Evolutionary conservation across 371 early-diverging fungal genomes (phyloP), one percentile per base, ranked within the genome.

Genomic region (Catenaria anguillulae): DNA sequence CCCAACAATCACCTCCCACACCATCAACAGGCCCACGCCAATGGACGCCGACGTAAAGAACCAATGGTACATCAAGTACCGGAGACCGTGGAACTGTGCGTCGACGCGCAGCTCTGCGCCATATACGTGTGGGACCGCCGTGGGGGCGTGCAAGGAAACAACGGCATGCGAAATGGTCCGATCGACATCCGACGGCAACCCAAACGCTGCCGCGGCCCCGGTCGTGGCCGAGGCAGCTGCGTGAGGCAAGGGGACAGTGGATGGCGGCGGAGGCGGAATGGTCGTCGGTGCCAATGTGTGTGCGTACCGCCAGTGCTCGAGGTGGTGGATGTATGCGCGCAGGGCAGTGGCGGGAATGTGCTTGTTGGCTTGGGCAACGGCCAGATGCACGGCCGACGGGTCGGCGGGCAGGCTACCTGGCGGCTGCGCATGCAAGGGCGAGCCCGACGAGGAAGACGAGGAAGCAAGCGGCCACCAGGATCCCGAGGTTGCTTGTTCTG

Each of bases 51-150:
- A 40, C 5, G 71, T 71, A 40, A 69, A 56, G 62, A 65, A 62
- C 79, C 79, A 79, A 63, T 79, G 71, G 67, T 76, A 73, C 79
- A 79, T 79, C 62, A 73, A 75, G 67, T 73, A 76, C 24, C 75
- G 71, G n/a, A 79, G 67, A 15, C 79, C 79, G 59, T 74, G 75
- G 62, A 79, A 77, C 62, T 74, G 71, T 0, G 77, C 75, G 23
- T 73, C 69, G 33, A 72, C 62, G 59, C 62, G 66, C 50, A 78
- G 58, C n/a, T 61, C 46, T 37, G 66, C 62, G 19, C 60, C 61
- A 61, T 77, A 76, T 4, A 75, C 61, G 56, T 76, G 75, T n/a
- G n/a, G n/a, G n/a, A n/a, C n/a, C n/a, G n/a, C n/a, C 19, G 75
- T 12, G 10, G 65, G n/a, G 8, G 64, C 62, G 12, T 73, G 71